Evolutionary conservation across 352 stramenopile genomes (phyloP).

Genomic region (Phytopythium sindhum): DNA sequence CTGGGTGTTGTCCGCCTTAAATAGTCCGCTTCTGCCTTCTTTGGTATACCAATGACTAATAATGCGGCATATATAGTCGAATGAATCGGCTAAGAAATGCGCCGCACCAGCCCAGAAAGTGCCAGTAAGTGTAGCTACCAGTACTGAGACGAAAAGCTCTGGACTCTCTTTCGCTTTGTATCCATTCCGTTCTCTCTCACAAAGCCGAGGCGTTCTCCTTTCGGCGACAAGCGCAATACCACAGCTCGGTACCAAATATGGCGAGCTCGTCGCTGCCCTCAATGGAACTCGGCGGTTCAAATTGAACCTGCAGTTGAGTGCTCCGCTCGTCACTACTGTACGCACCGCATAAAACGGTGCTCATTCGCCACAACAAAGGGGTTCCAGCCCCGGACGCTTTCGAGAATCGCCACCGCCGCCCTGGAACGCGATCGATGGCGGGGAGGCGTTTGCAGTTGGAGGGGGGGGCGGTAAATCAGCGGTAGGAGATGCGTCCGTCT

Average conservation of each 20-base stretch:
- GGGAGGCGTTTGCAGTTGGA: not conserved
- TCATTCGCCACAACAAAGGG: conserved; percentile 3
- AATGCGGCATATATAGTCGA: not conserved
- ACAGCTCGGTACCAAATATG: too few species aligned
- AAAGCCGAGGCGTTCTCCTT: not conserved
- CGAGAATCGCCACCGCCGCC: not conserved
- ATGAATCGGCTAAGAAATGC: not conserved
- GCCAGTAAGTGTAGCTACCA: too few species aligned
- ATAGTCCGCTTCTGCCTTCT: not conserved
- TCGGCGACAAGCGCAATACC: not conserved
- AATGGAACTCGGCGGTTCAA: not conserved
- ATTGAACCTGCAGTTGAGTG: not conserved
- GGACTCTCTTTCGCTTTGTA: not conserved
- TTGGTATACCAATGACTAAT: not conserved
- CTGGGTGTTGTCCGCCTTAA: not conserved
- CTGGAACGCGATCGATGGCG: not conserved
- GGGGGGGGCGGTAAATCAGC: not conserved
- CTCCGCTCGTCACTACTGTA: not conserved
- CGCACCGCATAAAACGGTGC: not conserved
- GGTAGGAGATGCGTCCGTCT: not conserved
- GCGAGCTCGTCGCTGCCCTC: not conserved
- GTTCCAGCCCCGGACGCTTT: not conserved
- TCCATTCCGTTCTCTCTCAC: not conserved
- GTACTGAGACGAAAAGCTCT: not conserved
- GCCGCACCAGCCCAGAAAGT: not conserved